A percentile compares a stretch with the other conserved stretches of the same genome.
Conservation (phyloP, 768 basidiomycete genomes). For the Kwoniella sp. region DNA sequence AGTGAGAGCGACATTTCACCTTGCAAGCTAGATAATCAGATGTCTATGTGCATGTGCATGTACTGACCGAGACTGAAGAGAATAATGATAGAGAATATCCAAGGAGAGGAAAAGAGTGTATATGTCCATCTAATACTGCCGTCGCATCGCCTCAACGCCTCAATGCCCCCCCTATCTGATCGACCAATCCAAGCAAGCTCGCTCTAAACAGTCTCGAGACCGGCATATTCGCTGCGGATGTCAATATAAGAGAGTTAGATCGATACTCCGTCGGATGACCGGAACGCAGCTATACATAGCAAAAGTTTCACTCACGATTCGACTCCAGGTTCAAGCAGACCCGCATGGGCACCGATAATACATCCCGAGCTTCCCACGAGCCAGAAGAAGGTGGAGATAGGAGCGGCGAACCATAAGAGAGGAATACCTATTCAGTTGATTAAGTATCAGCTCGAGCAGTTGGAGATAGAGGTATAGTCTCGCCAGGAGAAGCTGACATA, state of each 20-base stretch:
- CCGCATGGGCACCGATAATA: conserved; percentile 81
- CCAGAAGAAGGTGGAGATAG: conserved; percentile 83
- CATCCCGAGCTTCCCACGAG: conserved; percentile 82
- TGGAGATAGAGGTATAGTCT: neutral
- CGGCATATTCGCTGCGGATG: conserved; percentile 17
- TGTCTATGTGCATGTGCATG: neutral
- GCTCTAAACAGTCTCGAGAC: conserved; percentile 21
- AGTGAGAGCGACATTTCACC: no score
- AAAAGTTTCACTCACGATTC: conserved; percentile 61
- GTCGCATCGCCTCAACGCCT: neutral
- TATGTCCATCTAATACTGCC: neutral
- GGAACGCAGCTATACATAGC: no score
- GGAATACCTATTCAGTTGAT: conserved; percentile 26
- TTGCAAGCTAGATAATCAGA: no score
- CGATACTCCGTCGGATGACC: no score
- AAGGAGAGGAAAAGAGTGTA: neutral
- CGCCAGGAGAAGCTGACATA: conserved; percentile 15
- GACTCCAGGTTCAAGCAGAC: conserved; percentile 85
- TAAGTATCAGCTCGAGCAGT: neutral
- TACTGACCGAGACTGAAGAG: neutral
- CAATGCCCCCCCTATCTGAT: neutral
- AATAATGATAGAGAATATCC: neutral
- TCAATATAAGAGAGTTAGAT: neutral
- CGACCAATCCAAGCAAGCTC: neutral
- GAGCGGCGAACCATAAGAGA: conserved; percentile 54